Evolutionary conservation across 257 asterid species (phyloP).

Genomic region (Lithospermum erythrorhizon): DNA sequence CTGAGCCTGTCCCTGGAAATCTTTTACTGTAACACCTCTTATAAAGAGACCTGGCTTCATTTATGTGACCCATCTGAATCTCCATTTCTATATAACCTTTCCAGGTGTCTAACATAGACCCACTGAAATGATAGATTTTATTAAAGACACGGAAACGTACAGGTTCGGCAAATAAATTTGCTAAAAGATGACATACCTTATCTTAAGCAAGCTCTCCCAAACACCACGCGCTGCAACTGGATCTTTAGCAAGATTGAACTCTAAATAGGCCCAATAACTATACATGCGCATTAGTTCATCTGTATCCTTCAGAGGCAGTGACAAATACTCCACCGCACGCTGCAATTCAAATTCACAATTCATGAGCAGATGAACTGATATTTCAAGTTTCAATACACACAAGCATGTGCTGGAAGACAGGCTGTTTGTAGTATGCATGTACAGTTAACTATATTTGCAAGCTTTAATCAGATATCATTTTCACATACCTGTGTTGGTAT

Average conservation of each 20-base stretch:
- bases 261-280: constrained; percentile 83
- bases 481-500: not conserved
- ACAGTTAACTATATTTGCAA: not conserved
- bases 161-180: constrained; percentile 1
- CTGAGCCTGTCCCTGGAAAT: constrained; percentile 86
- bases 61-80: constrained; percentile 57
- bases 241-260: constrained; percentile 63
- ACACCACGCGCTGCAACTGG: constrained; percentile 81
- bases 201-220: constrained; percentile 88
- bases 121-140: constrained; percentile 38
- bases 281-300: constrained; percentile 46
- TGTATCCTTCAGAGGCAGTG: constrained; percentile 59
- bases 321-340: constrained; percentile 85
- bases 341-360: constrained; percentile 26
- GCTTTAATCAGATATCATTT: not conserved
- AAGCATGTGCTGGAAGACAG: no score
- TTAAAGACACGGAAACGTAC: constrained; percentile 11
- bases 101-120: constrained; percentile 87
- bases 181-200: constrained; percentile 31
- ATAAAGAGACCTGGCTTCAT: constrained; percentile 86
- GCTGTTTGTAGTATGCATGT: not conserved
- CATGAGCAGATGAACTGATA: no score
- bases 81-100: constrained; percentile 70
- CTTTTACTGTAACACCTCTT: constrained; percentile 80
- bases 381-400: no score